phyloP scores from a whole-genome alignment of 176 grass and related monocot species.

The Urochloa ruziziensis region DNA sequence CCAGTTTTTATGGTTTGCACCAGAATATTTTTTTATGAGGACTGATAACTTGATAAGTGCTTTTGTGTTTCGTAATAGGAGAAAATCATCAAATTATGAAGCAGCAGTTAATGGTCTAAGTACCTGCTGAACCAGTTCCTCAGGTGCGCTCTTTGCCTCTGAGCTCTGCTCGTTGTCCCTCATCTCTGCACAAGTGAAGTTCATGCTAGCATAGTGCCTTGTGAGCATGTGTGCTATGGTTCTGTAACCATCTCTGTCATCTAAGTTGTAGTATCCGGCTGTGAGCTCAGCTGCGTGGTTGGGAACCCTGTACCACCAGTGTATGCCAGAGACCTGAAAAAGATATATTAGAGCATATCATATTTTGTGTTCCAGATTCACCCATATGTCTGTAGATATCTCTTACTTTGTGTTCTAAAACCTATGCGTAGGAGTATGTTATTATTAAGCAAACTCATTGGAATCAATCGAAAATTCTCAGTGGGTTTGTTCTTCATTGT shows the following conservation, averaged over 20 bases:
- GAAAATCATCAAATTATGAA: background rate
- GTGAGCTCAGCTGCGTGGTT: conserved; percentile 92
- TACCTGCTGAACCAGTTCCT: conserved; percentile 93
- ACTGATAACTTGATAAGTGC: conserved; percentile 2
- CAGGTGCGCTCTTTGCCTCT: conserved; percentile 63
- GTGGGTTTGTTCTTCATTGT: background rate
- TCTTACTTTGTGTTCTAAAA: background rate
- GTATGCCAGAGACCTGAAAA: conserved; percentile 72
- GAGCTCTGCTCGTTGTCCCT: conserved; percentile 57
- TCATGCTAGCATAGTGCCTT: conserved; percentile 61
- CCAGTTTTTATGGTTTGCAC: background rate
- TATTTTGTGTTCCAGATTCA: conserved; percentile 19
- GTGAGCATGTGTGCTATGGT: conserved; percentile 74
- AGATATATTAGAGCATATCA: conserved; percentile 6
- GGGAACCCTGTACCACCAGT: conserved; percentile 84
- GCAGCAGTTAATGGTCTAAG: background rate
- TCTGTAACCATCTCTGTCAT: conserved; percentile 77
- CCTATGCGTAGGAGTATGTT: background rate
- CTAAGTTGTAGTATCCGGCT: conserved; percentile 78
- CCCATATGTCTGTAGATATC: background rate
- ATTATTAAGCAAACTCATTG: background rate
- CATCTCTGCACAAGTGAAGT: conserved; percentile 97
- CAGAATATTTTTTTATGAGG: background rate
- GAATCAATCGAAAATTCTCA: background rate
- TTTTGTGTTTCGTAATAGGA: background rate